phyloP scores from a whole-genome alignment of 352 stramenopile genomes.

The Thalassiosira mediterranea region DNA sequence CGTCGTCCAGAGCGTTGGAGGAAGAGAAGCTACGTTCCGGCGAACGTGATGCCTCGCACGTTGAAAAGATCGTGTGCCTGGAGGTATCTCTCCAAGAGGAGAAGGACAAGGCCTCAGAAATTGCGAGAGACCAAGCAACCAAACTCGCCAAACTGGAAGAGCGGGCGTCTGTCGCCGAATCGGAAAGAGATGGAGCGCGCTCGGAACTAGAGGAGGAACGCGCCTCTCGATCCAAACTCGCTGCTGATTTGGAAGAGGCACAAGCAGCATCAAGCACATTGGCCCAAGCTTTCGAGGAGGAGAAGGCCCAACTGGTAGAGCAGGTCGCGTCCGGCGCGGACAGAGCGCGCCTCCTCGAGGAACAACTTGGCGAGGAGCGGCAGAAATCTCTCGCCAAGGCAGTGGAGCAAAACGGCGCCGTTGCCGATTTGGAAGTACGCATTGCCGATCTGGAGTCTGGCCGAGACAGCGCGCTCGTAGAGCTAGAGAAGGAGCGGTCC shows the following conservation, averaged over 20 bases:
- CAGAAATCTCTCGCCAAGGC: background rate
- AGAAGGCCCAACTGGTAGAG: background rate
- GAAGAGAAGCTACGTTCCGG: background rate
- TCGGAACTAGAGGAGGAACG: background rate
- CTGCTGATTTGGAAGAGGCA: background rate
- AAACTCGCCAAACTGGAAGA: conserved; percentile 21
- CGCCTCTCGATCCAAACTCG: background rate
- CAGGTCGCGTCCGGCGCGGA: background rate
- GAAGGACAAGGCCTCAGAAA: conserved; percentile 13
- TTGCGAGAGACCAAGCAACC: conserved; percentile 5
- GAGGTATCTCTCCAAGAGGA: conserved; percentile 20
- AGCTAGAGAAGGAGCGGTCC: background rate
- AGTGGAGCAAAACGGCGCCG: background rate
- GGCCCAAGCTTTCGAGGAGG: background rate
- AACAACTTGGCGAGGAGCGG: background rate
- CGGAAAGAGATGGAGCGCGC: conserved; percentile 12
- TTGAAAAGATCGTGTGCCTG: background rate
- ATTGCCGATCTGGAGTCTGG: background rate
- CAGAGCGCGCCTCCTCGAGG: background rate
- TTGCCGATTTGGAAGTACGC: conserved; percentile 3
- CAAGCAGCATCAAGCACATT: background rate
- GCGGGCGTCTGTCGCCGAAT: conserved; percentile 12
- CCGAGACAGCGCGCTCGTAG: background rate
- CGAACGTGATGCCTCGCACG: conserved; percentile 7
- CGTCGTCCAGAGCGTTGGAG: background rate